phyloP scores from a whole-genome alignment of 257 asterid genomes.

The Cruciata laevipes region DNA sequence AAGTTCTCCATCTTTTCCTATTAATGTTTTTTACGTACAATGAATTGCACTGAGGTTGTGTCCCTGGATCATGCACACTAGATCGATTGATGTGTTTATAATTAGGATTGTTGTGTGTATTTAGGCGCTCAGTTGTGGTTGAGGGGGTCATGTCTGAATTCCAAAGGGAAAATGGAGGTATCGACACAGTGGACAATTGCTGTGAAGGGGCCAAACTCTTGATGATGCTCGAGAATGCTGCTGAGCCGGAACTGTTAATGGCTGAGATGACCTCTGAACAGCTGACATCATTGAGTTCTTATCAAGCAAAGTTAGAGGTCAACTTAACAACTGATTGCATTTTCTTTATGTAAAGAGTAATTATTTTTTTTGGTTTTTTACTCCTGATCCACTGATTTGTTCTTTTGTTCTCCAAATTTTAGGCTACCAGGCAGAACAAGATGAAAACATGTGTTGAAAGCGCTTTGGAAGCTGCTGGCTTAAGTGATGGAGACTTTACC shows the following conservation, averaged over 20 bases:
- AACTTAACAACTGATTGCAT: constrained; percentile 41
- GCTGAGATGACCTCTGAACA: constrained; percentile 94
- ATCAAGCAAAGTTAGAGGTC: constrained; percentile 84
- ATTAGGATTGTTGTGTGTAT: constrained; percentile 8
- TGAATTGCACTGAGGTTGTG: too few species aligned
- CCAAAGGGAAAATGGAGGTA: constrained; percentile 44
- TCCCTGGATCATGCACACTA: too few species aligned
- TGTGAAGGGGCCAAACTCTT: constrained; percentile 87
- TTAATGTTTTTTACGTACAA: neutral
- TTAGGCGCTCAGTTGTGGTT: constrained; percentile 61
- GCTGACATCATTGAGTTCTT: constrained; percentile 64
- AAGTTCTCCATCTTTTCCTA: neutral
- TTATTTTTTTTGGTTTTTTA: constrained; percentile 38
- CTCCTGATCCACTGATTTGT: constrained; percentile 6
- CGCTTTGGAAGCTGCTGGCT: constrained; percentile 83
- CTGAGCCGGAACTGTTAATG: constrained; percentile 95
- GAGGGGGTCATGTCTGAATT: constrained; percentile 74
- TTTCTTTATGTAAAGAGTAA: constrained; percentile 59
- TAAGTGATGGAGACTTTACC: constrained; percentile 66
- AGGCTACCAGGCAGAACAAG: constrained; percentile 60
- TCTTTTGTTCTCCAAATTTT: constrained; percentile 18
- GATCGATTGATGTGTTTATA: neutral
- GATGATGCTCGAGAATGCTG: constrained; percentile 90
- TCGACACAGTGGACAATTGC: constrained; percentile 39
- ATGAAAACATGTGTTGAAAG: constrained; percentile 59